Evolutionary conservation across 768 basidiomycete genomes (phyloP).

Genomic region (Kwoniella botswanensis): DNA sequence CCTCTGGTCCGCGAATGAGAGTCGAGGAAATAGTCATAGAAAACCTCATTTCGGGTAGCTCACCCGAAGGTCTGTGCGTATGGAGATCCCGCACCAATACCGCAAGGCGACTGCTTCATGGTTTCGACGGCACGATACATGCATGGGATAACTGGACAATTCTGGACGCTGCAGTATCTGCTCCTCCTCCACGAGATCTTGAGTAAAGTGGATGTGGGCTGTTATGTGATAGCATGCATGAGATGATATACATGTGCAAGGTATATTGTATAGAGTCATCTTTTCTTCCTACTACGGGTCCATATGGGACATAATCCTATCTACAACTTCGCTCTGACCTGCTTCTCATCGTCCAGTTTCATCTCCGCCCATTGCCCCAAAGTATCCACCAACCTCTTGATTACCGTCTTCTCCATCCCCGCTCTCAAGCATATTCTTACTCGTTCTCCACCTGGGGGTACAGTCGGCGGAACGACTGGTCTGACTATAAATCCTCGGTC

Average conservation of each 20-base stretch:
- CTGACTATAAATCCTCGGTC: constrained; percentile 56
- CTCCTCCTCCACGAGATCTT: not conserved
- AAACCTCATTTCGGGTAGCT: not conserved
- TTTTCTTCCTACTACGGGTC: not conserved
- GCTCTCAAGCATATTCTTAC: constrained; percentile 89
- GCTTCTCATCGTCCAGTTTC: constrained; percentile 3
- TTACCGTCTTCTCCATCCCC: constrained; percentile 69
- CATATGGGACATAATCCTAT: not conserved
- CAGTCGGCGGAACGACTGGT: constrained; percentile 70
- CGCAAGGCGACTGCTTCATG: not conserved
- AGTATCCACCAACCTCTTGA: constrained; percentile 66
- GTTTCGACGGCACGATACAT: not conserved
- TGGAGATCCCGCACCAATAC: not conserved
- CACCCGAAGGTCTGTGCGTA: not conserved
- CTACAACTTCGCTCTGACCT: constrained; percentile 28
- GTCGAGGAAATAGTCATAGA: not conserved
- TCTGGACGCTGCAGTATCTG: not conserved
- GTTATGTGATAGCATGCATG: not conserved
- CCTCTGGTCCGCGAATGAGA: constrained; percentile 3
- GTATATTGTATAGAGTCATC: not conserved
- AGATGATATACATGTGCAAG: not conserved
- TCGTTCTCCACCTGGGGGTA: constrained; percentile 81
- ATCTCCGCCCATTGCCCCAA: constrained; percentile 58
- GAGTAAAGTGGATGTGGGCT: not conserved
- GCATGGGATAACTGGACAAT: not conserved